These are phyloP conservation scores for Talaromyces sp. DNA, from an alignment of 2,329 filamentous ascomycete genomes.

Conservation along the genomic window DNA sequence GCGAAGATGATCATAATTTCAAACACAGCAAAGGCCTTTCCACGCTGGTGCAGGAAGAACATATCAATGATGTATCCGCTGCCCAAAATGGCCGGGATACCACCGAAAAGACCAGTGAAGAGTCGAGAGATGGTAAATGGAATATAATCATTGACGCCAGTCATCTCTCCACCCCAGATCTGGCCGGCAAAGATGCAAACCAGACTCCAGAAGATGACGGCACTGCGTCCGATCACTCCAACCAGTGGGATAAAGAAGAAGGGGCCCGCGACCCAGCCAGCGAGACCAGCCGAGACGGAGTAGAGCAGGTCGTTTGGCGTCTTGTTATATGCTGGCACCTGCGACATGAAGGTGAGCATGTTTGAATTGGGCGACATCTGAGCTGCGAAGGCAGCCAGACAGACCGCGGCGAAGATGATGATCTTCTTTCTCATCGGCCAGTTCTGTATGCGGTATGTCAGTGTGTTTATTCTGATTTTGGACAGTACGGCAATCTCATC, in stretches of 20 bases:
- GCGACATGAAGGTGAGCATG: conserved; percentile 19
- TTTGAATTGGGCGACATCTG: conserved; percentile 20
- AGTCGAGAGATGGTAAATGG: conserved; percentile 25
- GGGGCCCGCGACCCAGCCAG: conserved; percentile 25
- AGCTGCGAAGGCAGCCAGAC: conserved; percentile 16
- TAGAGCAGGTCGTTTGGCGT: conserved; percentile 17
- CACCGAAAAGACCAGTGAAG: conserved; percentile 22
- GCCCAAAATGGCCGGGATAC: conserved; percentile 21
- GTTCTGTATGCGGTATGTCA: conserved; percentile 11
- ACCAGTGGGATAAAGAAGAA: conserved; percentile 26
- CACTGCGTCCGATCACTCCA: conserved; percentile 22
- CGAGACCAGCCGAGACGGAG: conserved; percentile 22
- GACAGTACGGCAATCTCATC: neutral
- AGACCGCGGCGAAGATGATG: conserved; percentile 18
- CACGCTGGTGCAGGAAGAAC: conserved; percentile 29
- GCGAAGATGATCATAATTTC: conserved; percentile 20
- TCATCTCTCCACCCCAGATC: conserved; percentile 31
- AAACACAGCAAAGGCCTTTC: conserved; percentile 26
- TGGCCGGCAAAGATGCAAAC: conserved; percentile 22
- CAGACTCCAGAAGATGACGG: conserved; percentile 27
- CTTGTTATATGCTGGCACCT: conserved; percentile 23
- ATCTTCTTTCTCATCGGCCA: conserved; percentile 19
- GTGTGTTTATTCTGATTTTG: neutral
- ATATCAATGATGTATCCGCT: conserved; percentile 24
- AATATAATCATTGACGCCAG: conserved; percentile 24